Evolutionary conservation across 176 grass and related monocot species (phyloP).

Genomic region (Oryza brachyantha): DNA sequence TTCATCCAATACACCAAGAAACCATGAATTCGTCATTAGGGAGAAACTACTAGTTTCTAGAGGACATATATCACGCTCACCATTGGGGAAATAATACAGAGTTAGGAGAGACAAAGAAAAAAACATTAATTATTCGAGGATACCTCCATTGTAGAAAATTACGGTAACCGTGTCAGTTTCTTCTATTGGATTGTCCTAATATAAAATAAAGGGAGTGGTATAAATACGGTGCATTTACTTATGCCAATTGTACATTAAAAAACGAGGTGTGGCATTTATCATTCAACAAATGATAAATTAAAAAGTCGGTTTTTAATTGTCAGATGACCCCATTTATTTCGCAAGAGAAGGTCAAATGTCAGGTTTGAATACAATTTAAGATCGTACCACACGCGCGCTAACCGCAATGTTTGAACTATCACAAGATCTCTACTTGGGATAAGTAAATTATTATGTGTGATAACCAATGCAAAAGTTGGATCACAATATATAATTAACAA

Average conservation of each 20-base stretch:
- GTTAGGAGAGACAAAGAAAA: no score
- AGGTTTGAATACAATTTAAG: neutral
- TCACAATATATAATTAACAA: constrained; percentile 14
- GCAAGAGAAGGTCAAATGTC: constrained; percentile 5
- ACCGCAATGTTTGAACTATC: constrained; percentile 38
- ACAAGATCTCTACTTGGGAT: constrained; percentile 26
- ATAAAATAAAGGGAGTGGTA: no score
- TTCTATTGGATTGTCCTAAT: no score
- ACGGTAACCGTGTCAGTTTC: no score
- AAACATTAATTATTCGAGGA: no score
- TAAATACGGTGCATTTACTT: no score
- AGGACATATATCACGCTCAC: no score
- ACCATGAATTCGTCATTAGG: no score
- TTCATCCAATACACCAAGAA: no score
- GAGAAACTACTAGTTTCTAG: no score
- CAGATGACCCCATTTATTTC: neutral
- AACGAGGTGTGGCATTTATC: neutral
- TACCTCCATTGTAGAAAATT: no score
- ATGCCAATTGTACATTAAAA: neutral
- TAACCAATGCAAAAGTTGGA: constrained; percentile 19
- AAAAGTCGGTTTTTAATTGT: neutral
- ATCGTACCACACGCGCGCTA: constrained; percentile 14
- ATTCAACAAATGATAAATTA: neutral
- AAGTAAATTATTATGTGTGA: constrained; percentile 37
- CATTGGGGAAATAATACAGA: no score